Percentiles rank a stretch among this genome's conserved stretches.
These are phyloP conservation scores for Puccinia polysora DNA, from an alignment of 1,284 basidiomycete species.

Conservation along the genomic window DNA sequence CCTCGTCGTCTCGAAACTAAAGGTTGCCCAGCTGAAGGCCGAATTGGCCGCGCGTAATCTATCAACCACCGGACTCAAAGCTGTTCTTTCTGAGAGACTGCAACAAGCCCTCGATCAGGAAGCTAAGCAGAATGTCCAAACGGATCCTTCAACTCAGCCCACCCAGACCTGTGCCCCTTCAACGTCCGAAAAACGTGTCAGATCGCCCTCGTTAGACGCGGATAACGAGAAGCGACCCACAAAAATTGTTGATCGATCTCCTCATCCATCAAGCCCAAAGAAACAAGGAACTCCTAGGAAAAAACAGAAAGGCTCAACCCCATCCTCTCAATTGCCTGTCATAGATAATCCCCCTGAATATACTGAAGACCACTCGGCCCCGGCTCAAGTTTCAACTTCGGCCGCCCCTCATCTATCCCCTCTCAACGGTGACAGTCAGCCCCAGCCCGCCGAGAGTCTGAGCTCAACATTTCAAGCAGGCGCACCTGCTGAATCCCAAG, in stretches of 20 bases:
- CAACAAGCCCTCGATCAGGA: constrained; percentile 21
- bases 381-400: no score
- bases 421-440: no score
- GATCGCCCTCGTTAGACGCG: background rate
- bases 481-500: no score
- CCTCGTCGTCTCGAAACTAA: constrained; percentile 23
- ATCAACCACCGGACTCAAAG: constrained; percentile 24
- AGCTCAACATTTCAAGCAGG: no score
- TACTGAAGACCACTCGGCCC: no score
- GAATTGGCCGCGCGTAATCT: constrained; percentile 22
- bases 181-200: background rate
- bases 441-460: no score
- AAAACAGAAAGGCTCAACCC: no score
- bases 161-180: background rate
- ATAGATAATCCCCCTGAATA: background rate
- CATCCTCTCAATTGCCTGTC: no score
- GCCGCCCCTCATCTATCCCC: no score
- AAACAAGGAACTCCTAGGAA: no score
- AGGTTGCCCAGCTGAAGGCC: constrained; percentile 23
- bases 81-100: constrained; percentile 15
- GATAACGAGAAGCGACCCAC: background rate
- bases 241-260: constrained; percentile 12
- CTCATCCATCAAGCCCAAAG: background rate
- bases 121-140: background rate
- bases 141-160: background rate